Conservation (phyloP, 2,329 filamentous ascomycete species). For the Fusarium sambucinum region DNA sequence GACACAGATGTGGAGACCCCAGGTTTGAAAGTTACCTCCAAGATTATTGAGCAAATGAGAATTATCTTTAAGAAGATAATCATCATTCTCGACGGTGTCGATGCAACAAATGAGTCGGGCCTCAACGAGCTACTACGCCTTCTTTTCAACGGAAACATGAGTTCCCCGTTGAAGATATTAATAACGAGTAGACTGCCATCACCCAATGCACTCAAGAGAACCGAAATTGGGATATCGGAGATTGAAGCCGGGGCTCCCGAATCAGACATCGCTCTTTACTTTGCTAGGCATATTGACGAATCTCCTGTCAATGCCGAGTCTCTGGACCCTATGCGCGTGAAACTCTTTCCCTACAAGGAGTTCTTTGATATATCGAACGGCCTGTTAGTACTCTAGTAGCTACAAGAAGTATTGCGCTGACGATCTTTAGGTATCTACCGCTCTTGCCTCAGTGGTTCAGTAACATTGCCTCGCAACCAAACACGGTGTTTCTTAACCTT, state of each 20-base stretch:
- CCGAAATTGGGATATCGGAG: fast-evolving
- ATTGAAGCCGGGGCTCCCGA: background rate
- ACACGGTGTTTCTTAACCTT: background rate
- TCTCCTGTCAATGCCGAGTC: background rate
- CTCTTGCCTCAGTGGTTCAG: background rate
- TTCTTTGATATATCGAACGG: background rate
- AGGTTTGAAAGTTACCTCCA: fast-evolving
- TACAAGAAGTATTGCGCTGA: background rate
- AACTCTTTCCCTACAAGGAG: background rate
- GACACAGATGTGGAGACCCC: background rate
- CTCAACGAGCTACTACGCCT: background rate
- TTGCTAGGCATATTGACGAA: background rate
- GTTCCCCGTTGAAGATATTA: background rate
- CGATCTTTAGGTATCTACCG: background rate
- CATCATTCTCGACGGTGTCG: background rate
- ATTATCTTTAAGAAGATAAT: fast-evolving
- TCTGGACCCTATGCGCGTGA: background rate
- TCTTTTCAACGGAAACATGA: fast-evolving
- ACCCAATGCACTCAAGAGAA: fast-evolving
- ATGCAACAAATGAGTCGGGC: background rate
- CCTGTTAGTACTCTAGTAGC: background rate
- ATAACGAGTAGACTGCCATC: background rate
- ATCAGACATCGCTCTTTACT: background rate
- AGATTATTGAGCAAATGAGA: background rate
- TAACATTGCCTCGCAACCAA: background rate